These are phyloP conservation scores for Amylostereum areolatum DNA, from an alignment of 1,284 basidiomycete genomes.

Conservation along the genomic window DNA sequence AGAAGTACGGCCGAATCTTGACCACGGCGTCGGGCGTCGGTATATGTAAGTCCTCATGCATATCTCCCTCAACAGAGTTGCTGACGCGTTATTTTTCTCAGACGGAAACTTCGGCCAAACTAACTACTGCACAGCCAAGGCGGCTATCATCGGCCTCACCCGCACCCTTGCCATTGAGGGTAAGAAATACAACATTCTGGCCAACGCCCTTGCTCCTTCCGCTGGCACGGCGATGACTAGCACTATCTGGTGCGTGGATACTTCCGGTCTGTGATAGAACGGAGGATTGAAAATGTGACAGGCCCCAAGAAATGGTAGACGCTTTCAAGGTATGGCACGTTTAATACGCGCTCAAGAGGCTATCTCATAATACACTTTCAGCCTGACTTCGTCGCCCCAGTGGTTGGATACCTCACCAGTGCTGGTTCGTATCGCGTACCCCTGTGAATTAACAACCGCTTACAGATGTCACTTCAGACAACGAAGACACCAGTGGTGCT, in stretches of 20 bases:
- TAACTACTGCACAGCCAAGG: conserved; percentile 92
- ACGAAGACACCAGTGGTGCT: conserved; percentile 68
- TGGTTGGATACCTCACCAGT: conserved; percentile 90
- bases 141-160: conserved; percentile 88
- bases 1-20: conserved; percentile 95
- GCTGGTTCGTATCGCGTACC: conserved; percentile 36
- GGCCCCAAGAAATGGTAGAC: conserved; percentile 90
- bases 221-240: conserved; percentile 91
- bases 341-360: conserved; percentile 3
- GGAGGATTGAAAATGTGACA: conserved; percentile 22
- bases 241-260: conserved; percentile 60
- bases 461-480: conserved; percentile 35
- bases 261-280: conserved; percentile 1
- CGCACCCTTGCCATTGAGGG: conserved; percentile 91
- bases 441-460: conserved; percentile 3
- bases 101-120: conserved; percentile 95
- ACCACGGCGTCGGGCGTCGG: conserved; percentile 93
- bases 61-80: not conserved
- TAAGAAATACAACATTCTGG: conserved; percentile 83
- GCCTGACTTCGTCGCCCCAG: conserved; percentile 89
- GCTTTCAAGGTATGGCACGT: conserved; percentile 69
- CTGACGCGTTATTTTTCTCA: conserved; percentile 22
- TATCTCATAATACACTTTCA: conserved; percentile 19
- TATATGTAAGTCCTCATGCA: conserved; percentile 57
- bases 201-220: conserved; percentile 85